These are phyloP conservation scores for Starmerella sirachaensis DNA, from an alignment of 805 yeast genomes.

Conservation along the genomic window DNA sequence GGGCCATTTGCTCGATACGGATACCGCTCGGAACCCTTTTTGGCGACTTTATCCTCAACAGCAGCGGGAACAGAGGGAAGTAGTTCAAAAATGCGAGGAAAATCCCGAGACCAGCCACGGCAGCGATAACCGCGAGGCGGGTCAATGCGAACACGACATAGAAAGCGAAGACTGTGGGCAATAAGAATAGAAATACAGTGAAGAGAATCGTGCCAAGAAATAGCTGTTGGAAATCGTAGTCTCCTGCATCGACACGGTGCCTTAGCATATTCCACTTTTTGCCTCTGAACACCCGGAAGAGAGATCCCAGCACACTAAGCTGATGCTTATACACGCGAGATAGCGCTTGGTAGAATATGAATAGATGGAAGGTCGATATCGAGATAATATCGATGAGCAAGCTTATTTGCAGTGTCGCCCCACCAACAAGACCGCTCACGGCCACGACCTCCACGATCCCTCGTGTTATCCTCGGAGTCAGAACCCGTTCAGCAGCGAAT, in stretches of 20 bases:
- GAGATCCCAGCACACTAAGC: constrained; percentile 49
- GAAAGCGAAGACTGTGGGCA: constrained; percentile 83
- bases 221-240: constrained; percentile 76
- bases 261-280: constrained; percentile 75
- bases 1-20: constrained; percentile 18
- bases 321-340: constrained; percentile 73
- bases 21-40: constrained; percentile 54
- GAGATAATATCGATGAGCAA: constrained; percentile 52
- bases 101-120: constrained; percentile 45
- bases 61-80: constrained; percentile 72
- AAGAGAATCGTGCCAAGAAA: constrained; percentile 80
- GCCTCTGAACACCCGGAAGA: constrained; percentile 79
- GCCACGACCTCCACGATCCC: constrained; percentile 11
- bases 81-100: constrained; percentile 59
- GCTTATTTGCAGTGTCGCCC: constrained; percentile 54
- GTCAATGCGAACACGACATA: constrained; percentile 59
- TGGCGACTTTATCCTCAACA: constrained; percentile 70
- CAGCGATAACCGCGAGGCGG: constrained; percentile 39
- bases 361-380: constrained; percentile 56
- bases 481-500: constrained; percentile 3
- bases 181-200: constrained; percentile 59
- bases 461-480: constrained; percentile 3
- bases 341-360: constrained; percentile 65
- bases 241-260: constrained; percentile 71
- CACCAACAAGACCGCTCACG: constrained; percentile 41